Evolutionary conservation across 345 rosid genomes (phyloP), one percentile per base, ranked within the genome.

Genomic region (Arabis hirsuta): DNA sequence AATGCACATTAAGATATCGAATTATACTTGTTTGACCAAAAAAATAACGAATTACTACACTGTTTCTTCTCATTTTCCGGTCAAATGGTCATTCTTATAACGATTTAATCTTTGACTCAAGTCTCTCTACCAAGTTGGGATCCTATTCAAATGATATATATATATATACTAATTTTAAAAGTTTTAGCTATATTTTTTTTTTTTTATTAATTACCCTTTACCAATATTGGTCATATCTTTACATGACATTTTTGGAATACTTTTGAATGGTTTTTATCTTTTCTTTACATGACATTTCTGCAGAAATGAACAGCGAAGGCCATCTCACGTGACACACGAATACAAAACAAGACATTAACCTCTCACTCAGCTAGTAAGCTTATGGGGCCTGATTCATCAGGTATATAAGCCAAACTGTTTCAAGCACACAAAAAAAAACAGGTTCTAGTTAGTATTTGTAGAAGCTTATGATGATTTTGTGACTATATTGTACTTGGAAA

Each of bases 81-180:
- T 65, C 71, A 73, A 73, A 47, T 27, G 44, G 52, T 67, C 55
- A 59, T 29, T 19, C 36, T 65, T 55, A 14, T 56, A 62, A 53
- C 46, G 1, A 57, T 27, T 41, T 73, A 4, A 57, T 7, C 51
- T 67, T 67, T 74, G 73, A 74, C 73, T 73, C 1, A 2, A 50
- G 55, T 65, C 72, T 65, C 72, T 65, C 36, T 27, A 73, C 59
- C 20, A 41, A 44, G 27, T 45, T 62, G 20, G 38, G 63, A 62
- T 61, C 26, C 16, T 41, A 50, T 52, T 8, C 26, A 7, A 36
- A 20, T 47, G 22, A 43, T 44, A 44, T 62, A 44, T 24, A 9
- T 26, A 11, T n/a, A n/a, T n/a, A 6, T 9, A 34, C 16, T 32
- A 9, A 47, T 63, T 12, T 42, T 1, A 32, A 32, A 32, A 32